Conservation (phyloP, 371 early-diverging fungal species). For the Circinella minor region DNA sequence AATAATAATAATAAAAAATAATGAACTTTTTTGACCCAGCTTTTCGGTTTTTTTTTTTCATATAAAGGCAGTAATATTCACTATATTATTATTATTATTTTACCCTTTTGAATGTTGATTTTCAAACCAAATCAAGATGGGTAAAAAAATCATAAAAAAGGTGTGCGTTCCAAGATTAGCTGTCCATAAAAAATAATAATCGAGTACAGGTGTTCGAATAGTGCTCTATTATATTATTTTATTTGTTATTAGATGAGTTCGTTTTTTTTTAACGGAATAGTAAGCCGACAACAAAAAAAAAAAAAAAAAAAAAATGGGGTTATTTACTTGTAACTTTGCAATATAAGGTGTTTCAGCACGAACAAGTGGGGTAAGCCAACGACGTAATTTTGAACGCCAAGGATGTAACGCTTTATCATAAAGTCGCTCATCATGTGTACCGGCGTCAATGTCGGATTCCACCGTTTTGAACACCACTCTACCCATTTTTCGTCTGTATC, state of each 20-base stretch:
- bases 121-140: constrained; percentile 76
- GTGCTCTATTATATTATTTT: constrained; percentile 27
- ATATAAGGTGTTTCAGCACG: constrained; percentile 61
- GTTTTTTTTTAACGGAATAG: neutral
- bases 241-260: neutral
- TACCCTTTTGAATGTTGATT: constrained; percentile 63
- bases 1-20: neutral
- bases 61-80: neutral
- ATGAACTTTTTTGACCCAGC: too few relatives aligned
- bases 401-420: constrained; percentile 52
- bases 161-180: constrained; percentile 77
- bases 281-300: neutral
- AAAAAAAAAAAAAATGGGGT: neutral
- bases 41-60: neutral
- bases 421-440: constrained; percentile 50
- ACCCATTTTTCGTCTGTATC: constrained; percentile 23
- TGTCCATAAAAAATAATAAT: constrained; percentile 65
- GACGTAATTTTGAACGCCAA: constrained; percentile 54
- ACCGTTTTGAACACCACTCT: constrained; percentile 45
- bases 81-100: neutral
- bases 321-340: constrained; percentile 60
- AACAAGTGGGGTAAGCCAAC: constrained; percentile 54
- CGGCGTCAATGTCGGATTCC: constrained; percentile 48
- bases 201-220: constrained; percentile 54
- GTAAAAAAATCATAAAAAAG: constrained; percentile 73